Percentiles rank a stretch among this genome's conserved stretches.
Evolutionary conservation across 768 basidiomycete species (phyloP).

Genomic region (Suillus clintonianus): DNA sequence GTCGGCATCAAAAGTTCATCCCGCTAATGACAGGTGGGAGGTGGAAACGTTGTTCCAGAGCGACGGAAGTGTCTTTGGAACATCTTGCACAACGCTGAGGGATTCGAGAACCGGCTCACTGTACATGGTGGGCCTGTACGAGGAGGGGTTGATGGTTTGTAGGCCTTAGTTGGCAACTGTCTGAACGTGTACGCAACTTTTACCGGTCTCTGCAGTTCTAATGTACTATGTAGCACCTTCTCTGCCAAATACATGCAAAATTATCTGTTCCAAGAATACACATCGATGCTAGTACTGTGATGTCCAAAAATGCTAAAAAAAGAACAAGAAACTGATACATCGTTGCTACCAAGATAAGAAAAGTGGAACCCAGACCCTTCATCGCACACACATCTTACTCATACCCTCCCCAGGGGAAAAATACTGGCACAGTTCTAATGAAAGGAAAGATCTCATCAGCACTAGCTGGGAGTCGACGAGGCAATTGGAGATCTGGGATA

Average conservation of each 20-base stretch:
- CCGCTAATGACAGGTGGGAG: slow-evolving; percentile 37
- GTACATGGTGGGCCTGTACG: slow-evolving; percentile 62
- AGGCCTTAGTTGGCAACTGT: slow-evolving; percentile 21
- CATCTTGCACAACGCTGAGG: slow-evolving; percentile 52
- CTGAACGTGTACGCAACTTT: neutral
- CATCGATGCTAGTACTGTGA: neutral
- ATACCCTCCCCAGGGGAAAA: slow-evolving; percentile 31
- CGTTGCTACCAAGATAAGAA: neutral
- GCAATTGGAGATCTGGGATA: neutral
- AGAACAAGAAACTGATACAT: neutral
- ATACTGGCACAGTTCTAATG: slow-evolving; percentile 34
- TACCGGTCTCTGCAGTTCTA: neutral
- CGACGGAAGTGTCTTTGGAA: slow-evolving; percentile 59
- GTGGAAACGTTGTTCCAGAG: slow-evolving; percentile 75
- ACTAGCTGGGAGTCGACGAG: neutral
- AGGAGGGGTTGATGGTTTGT: slow-evolving; percentile 56
- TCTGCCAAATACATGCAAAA: neutral
- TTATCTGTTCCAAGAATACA: neutral
- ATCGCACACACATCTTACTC: neutral
- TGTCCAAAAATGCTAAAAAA: neutral
- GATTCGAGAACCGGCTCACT: slow-evolving; percentile 51
- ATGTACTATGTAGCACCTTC: neutral
- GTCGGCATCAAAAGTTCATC: slow-evolving; percentile 45
- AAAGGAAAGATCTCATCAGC: neutral
- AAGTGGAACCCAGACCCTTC: neutral